These are phyloP conservation scores for Cytospora leucostoma DNA, from an alignment of 2,329 filamentous ascomycete genomes.

Conservation along the genomic window DNA sequence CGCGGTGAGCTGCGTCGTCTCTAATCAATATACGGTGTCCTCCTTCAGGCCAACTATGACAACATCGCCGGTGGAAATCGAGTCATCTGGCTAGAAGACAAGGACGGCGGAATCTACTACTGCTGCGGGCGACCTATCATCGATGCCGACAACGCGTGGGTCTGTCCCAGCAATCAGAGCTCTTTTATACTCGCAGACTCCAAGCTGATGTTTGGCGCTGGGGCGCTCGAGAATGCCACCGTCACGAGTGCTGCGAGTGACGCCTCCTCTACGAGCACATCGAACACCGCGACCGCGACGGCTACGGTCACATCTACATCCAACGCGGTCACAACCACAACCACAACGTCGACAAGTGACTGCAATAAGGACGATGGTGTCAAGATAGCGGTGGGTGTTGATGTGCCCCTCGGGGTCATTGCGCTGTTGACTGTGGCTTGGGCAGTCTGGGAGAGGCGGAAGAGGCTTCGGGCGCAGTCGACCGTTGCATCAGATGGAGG, in stretches of 20 bases:
- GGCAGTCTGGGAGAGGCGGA: neutral
- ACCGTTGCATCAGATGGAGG: neutral
- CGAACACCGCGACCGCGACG: neutral
- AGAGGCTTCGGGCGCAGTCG: neutral
- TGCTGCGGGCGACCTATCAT: neutral
- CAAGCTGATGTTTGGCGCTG: neutral
- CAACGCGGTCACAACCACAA: neutral
- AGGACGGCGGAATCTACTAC: neutral
- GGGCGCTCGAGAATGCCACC: neutral
- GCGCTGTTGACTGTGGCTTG: neutral
- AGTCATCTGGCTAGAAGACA: neutral
- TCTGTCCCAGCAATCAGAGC: neutral
- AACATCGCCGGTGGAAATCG: neutral
- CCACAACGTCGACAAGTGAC: neutral
- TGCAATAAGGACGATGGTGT: neutral
- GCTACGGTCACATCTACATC: neutral
- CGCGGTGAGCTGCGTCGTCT: neutral
- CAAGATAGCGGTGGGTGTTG: neutral
- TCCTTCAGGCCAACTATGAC: neutral
- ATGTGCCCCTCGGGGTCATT: neutral
- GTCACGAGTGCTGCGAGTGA: neutral
- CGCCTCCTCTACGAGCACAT: neutral
- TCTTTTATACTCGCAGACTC: neutral
- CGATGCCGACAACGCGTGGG: neutral
- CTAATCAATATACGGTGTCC: neutral